A percentile compares a stretch with the other conserved stretches of the same genome.
Evolutionary conservation across 2,329 filamentous ascomycete genomes (phyloP).

Genomic region (Colletotrichum destructivum): DNA sequence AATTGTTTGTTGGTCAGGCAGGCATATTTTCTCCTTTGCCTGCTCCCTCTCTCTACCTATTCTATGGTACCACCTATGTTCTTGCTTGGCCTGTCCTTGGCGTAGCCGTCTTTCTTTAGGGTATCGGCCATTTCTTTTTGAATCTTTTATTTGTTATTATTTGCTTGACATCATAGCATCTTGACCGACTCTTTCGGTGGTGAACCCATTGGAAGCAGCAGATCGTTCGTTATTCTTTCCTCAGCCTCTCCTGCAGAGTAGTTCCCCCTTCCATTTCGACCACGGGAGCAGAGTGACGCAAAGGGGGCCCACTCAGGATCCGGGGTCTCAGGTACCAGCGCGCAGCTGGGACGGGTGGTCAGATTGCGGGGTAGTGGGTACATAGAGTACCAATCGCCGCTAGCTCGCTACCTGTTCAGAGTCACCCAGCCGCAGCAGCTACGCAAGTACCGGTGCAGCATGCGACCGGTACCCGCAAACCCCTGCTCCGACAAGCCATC

Average conservation of each 20-base stretch:
- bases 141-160: too few relatives aligned
- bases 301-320: slow-evolving; percentile 39
- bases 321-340: slow-evolving; percentile 44
- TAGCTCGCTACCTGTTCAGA: slow-evolving; percentile 34
- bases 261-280: neutral
- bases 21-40: neutral
- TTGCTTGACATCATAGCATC: neutral
- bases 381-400: slow-evolving; percentile 34
- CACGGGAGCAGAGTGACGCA: slow-evolving; percentile 43
- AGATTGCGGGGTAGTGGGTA: slow-evolving; percentile 45
- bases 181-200: neutral
- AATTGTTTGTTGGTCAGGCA: neutral
- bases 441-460: slow-evolving; percentile 39
- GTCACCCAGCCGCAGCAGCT: slow-evolving; percentile 7
- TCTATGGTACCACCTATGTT: neutral
- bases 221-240: neutral
- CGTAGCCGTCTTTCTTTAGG: neutral
- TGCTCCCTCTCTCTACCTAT: neutral
- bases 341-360: slow-evolving; percentile 32
- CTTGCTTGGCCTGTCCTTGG: neutral
- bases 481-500: slow-evolving; percentile 25
- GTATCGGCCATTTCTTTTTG: too few relatives aligned
- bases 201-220: neutral
- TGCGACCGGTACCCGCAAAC: slow-evolving; percentile 26
- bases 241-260: neutral